Evolutionary conservation across 345 rosid species (phyloP), one percentile per base, ranked within the genome.

Genomic region (Ceriops zippeliana): DNA sequence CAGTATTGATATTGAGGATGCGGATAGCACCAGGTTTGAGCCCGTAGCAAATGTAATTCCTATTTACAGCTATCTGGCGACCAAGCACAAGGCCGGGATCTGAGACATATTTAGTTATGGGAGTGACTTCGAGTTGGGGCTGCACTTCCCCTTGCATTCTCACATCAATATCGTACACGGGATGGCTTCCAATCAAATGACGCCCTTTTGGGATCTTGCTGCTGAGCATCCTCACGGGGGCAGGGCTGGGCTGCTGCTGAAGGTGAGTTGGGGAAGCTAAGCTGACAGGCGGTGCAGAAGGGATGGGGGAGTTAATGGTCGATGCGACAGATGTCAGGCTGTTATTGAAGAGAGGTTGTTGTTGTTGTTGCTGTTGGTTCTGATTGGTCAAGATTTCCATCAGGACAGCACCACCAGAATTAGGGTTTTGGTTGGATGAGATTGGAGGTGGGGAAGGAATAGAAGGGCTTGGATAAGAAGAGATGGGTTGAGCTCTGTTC

Each of bases 41-140:
- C 1, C 95, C 98, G 24, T 93, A 93, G 69, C 97, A 91, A 13
- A 93, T 88, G 64, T 93, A 93, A 15, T 78, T 76, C 79, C 77
- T 79, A 63, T 86, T 93, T 30, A 89, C 96, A 6, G 97, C 96
- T 69, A 93, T 89, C 75, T 91, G 97, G 5, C 93, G 77, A 8
- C 99, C 99, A 27, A 93, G 74, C 0, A 85, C 80, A 15, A 88
- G 95, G 75, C 83, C 90, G 49, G 97, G 96, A 70, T 93, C 97
- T 53, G 96, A 91, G 5, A 75, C 83, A 74, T 93, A 93, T 74
- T 87, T 91, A 7, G 99, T 91, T 65, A 95, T 95, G 34, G 99
- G 97, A 66, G 90, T 88, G 53, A 84, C 96, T 83, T 89, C 99
- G 2, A 95, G 96, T 83, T 88, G 89, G 1, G 96, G 90, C 76